Evolutionary conservation across 2,329 filamentous ascomycete genomes (phyloP), one percentile per base, ranked within the genome.

Genomic region (Alternaria sp.): DNA sequence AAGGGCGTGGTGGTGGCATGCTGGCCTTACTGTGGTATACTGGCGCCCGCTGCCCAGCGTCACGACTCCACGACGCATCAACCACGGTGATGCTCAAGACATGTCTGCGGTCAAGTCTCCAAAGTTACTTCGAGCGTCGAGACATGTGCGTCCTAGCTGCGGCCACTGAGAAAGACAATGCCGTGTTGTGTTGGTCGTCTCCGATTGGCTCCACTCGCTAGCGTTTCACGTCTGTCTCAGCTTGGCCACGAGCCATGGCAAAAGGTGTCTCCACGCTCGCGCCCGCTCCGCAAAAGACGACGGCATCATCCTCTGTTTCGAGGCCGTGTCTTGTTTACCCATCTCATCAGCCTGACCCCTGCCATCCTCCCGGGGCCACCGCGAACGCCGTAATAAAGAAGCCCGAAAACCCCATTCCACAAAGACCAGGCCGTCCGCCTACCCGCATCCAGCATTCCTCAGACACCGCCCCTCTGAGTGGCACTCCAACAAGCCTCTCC

Each of bases 271-370:
- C 59, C 48, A 44, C 52, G 51, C 59, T 53, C 56, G 56, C 57
- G 53, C 57, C 49, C 46, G 48, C 40, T 56, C 41, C 57, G 45
- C 33, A 45, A 42, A 36, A 53, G 29, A 36, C 52, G 45, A 51
- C 52, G 45, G 51, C 42, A 51, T 48, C 28, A 57, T 33, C 42
- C 50, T 46, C 55, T 58, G 62, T 63, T 65, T 65, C 60, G 60
- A 55, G 50, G n/a, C 55, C 58, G 61, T 60, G 60, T 60, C 61
- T 61, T 63, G 58, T 61, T 63, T 61, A 37, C 50, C 48, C 33
- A 28, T 36, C 29, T 42, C 52, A 29, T 24, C 55, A 10, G 33
- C 45, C 14, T 50, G 33, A 46, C 14, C 34, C 41, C 41, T 29
- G 36, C 36, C 21, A 36, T 36, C 48, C 37, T 39, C 50, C 61